A percentile compares a stretch with the other conserved stretches of the same genome.
Evolutionary conservation across 139 green algal species (phyloP).

Genomic region (Chlorella sp.): DNA sequence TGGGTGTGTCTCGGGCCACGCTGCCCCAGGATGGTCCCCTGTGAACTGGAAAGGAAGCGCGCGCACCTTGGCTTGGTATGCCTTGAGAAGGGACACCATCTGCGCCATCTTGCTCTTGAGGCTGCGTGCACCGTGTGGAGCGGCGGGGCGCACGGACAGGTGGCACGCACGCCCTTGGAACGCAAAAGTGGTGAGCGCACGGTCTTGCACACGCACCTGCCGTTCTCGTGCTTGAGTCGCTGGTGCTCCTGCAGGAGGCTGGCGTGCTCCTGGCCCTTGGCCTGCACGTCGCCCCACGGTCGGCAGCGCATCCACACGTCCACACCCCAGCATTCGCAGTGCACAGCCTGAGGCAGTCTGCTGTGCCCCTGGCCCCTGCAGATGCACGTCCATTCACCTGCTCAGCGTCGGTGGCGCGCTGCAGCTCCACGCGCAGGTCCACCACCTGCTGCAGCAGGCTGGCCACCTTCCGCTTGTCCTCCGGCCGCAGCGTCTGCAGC

Average conservation of each 20-base stretch:
- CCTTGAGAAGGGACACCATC: constrained; percentile 33
- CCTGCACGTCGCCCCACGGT: neutral
- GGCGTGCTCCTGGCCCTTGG: neutral
- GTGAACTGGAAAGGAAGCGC: too few species aligned
- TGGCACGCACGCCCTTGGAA: neutral
- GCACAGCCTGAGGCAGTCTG: neutral
- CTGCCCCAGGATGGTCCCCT: neutral
- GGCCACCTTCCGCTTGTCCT: constrained; percentile 50
- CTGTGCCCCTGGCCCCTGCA: neutral
- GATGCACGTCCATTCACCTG: neutral
- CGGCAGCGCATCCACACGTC: constrained; percentile 4
- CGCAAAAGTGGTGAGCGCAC: neutral
- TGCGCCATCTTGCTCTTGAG: constrained; percentile 45
- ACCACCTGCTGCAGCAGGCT: constrained; percentile 49
- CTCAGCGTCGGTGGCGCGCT: constrained; percentile 8
- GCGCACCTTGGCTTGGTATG: constrained; percentile 39
- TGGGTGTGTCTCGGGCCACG: neutral
- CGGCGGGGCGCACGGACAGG: neutral
- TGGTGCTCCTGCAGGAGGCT: neutral
- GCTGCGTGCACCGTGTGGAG: constrained; percentile 17
- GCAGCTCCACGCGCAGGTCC: constrained; percentile 37
- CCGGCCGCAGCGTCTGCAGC: constrained; percentile 39
- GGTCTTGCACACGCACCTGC: neutral
- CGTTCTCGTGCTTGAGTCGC: constrained; percentile 14
- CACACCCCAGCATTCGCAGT: too few species aligned